Base-by-base conservation (phyloP, 2,329 filamentous ascomycete species). In the Metarhizium guizhouense region DNA sequence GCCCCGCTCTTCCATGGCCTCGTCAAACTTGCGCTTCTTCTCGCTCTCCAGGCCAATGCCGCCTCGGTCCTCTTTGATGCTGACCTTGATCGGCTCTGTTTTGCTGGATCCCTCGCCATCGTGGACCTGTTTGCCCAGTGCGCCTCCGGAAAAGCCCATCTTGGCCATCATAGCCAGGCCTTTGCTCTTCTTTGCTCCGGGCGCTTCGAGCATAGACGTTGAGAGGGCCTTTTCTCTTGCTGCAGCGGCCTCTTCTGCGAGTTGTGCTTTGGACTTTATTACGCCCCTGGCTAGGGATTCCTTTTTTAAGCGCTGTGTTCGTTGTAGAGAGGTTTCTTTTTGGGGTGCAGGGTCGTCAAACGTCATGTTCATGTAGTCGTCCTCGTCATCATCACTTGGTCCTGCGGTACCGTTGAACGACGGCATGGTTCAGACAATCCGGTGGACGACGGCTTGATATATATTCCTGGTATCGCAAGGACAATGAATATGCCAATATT, bases 311-410 rank as follows among this genome's bases (percentile, higher is more conserved):
- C 78, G 76, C 59, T 75, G 70, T 6, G 76, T 74, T n/a, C 80
- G 75, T 64, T 82, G 79, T 14, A 82, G 66, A 1, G 79, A 83
- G 1, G 77, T 78, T 63, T 82, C 78, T 61, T 64, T 68, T 73
- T 74, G 70, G 73, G 82, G 68, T 69, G 77, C 65, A 72, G 80
- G 67, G 32, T 95, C 88, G 18, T 82, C 79, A 67, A 99, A 92
- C 14, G 85, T 79, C 93, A 99, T 97, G 64, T 86, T 90, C 88
- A 99, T 95, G 77, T 99, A 97, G 72, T 99, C 94, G 60, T 96
- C 91, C 60, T 91, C 89, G 20, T 91, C 89, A 6, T 90, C 88
- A 3, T 78, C 77, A 13, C 11, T 58, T 16, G 53, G 54, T 49
- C 57, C 59, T 52, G 57, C 57, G 4, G 56, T 57, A 6, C 56